A percentile compares a stretch with the other conserved stretches of the same genome.
Conservation (phyloP, 2,329 filamentous ascomycete species). For the Aspergillus fumigatiaffinis region DNA sequence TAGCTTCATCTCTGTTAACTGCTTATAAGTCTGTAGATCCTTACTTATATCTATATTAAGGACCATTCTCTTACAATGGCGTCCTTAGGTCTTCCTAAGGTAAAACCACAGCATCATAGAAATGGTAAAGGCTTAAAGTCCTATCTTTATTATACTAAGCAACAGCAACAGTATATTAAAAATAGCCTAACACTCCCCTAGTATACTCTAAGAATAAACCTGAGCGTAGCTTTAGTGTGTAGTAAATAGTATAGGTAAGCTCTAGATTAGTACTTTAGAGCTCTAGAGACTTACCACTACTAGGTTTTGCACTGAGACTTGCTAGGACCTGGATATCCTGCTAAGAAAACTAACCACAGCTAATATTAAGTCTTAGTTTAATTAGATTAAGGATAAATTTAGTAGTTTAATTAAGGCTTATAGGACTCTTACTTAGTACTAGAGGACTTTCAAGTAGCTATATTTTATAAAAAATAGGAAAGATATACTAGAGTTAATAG, state of each 20-base stretch:
- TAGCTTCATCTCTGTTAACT: too few relatives aligned
- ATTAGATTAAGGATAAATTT: conserved; percentile 17
- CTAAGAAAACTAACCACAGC: conserved; percentile 9
- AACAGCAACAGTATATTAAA: conserved; percentile 7
- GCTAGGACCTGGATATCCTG: conserved; percentile 6
- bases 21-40: too few relatives aligned
- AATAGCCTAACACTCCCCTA: conserved; percentile 10
- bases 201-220: conserved; percentile 11
- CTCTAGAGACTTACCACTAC: neutral
- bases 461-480: conserved; percentile 12
- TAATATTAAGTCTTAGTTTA: conserved; percentile 16
- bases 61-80: neutral
- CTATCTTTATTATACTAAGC: conserved; percentile 12
- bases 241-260: conserved; percentile 14
- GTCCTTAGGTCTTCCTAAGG: conserved; percentile 11
- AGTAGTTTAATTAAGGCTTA: conserved; percentile 11
- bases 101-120: conserved; percentile 4
- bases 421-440: conserved; percentile 12
- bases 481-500: conserved; percentile 7
- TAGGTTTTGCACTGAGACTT: conserved; percentile 12
- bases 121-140: conserved; percentile 6
- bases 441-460: conserved; percentile 15
- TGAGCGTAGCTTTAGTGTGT: conserved; percentile 10
- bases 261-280: neutral
- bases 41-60: too few relatives aligned